Evolutionary conservation across 2,329 filamentous ascomycete genomes (phyloP), one percentile per base, ranked within the genome.

Genomic region (Neoscytalidium dimidiatum): DNA sequence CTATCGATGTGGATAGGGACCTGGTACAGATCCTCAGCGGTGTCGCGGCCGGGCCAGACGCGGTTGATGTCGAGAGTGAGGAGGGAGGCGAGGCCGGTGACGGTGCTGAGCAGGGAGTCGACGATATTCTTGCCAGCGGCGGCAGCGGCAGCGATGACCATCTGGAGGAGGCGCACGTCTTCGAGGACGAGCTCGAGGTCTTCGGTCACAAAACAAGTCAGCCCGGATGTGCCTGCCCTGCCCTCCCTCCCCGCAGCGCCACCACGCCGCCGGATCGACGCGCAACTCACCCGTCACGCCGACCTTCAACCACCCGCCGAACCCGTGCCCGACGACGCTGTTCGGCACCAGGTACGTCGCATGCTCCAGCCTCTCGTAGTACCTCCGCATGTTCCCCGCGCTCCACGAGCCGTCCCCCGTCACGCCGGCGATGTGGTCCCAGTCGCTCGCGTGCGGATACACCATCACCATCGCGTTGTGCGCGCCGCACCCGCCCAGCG

Each of bases 391-490:
- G 66, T 79, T 80, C 19, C 76, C 70, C 60, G 85, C 86, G 0
- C 78, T 75, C 87, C 87, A 90, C 0, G 84, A 85, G 1, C 73
- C 68, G 69, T 90, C 87, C 3, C 87, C 86, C 2, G 88, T 90
- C 23, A 88, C 70, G 13, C 75, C 74, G 2, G 82, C 83, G 62
- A 90, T 84, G 69, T 84, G 75, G 49, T 88, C 80, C 75, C 85
- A 90, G 73, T 90, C 88, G 31, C 80, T 83, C 49, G 84, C 79
- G 64, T 86, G 81, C 86, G 82, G 0, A 87, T 87, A 31, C 28
- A 88, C 78, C 19, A 83, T 80, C 51, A 90, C 83, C 48, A 88
- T 74, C 6, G 85, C 86, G 48, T 88, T 87, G 74, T 90, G 88
- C 4, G 84, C 81, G 1, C 85, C 83, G 73, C 85, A 88, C 3